Base-by-base conservation (phyloP, 495 filamentous ascomycete species). In the Viridothelium virens region DNA sequence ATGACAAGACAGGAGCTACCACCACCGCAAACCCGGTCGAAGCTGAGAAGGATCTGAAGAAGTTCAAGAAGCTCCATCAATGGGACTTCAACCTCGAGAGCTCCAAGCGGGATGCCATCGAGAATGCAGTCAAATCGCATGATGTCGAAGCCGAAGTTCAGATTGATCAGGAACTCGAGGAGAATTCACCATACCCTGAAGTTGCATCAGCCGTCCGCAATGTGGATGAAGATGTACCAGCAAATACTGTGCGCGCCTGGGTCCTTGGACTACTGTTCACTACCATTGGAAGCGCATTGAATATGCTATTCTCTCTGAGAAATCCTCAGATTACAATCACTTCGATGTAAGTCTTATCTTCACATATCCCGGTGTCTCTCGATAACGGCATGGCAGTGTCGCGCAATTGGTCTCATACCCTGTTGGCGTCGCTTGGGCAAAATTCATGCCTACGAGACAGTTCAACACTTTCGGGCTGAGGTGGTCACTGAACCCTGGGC, bases 161-260 rank as follows among this genome's bases (percentile, higher is more conserved):
- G 33, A 73, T 79, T 53, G 81, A 79, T 53, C 77, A 82, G 56
- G 83, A 84, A 41, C 70, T 89, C 31, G 74, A 86, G 64, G 86
- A 90, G 50, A 82, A 90, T 70, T 89, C 86, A 31, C 86, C 86
- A 18, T 90, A 90, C 67, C 85, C 86, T 48, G 85, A 90, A 73
- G 89, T 87, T 61, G 79, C 84, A 38, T 84, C 84, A 12, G 82
- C 84, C 11, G 85, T 87, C 0, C 81, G 78, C 12, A 76, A 74
- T 39, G 61, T 33, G 18, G 70, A 70, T 70, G 69, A 80, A 82
- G 83, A 86, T 56, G 79, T 87, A 61, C 82, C 84, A 38, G 79
- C 79, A 64, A 89, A 88, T 71, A 91, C 88, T 36, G 80, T 91
- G 59, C 85, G 88, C 31, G 88, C 88, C 34, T 91, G 88, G 88